These are phyloP conservation scores for Lachancea waltii DNA, from an alignment of 805 yeast genomes.

Conservation along the genomic window DNA sequence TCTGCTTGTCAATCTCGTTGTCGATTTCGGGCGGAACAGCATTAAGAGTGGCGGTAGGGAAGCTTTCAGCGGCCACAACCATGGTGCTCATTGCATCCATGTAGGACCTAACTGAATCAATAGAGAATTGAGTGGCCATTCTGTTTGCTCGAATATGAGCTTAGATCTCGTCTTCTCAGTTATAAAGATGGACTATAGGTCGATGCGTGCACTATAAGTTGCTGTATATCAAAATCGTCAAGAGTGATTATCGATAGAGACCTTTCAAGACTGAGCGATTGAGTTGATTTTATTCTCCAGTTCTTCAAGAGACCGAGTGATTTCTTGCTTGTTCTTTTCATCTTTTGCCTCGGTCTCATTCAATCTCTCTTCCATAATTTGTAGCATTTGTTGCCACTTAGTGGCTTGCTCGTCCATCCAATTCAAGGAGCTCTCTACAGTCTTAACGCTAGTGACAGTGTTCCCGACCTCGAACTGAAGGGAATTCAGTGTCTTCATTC, in stretches of 20 bases:
- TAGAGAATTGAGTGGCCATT: conserved; percentile 49
- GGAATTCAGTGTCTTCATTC: conserved; percentile 23
- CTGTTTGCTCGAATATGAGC: too few species aligned
- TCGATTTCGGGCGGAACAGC: conserved; percentile 36
- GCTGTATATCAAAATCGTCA: too few species aligned
- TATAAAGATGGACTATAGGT: too few species aligned
- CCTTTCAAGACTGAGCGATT: too few species aligned
- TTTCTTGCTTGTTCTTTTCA: conserved; percentile 8
- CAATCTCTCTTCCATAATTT: conserved; percentile 15
- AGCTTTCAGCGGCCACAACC: conserved; percentile 41
- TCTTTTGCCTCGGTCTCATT: conserved; percentile 12
- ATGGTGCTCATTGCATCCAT: conserved; percentile 73
- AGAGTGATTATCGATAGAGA: too few species aligned
- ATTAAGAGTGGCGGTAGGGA: conserved; percentile 22
- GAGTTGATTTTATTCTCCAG: conserved; percentile 3
- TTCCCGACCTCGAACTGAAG: conserved; percentile 19
- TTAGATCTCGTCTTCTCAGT: too few species aligned
- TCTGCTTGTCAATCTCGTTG: conserved; percentile 19
- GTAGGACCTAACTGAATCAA: conserved; percentile 63
- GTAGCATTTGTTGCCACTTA: conserved; percentile 25
- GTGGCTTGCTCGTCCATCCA: conserved; percentile 21
- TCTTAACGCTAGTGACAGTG: conserved; percentile 15
- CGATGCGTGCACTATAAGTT: too few species aligned
- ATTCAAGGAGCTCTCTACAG: conserved; percentile 16
- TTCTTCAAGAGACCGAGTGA: conserved; percentile 1